Evolutionary conservation across 257 asterid genomes (phyloP).

Genomic region (Striga asiatica): DNA sequence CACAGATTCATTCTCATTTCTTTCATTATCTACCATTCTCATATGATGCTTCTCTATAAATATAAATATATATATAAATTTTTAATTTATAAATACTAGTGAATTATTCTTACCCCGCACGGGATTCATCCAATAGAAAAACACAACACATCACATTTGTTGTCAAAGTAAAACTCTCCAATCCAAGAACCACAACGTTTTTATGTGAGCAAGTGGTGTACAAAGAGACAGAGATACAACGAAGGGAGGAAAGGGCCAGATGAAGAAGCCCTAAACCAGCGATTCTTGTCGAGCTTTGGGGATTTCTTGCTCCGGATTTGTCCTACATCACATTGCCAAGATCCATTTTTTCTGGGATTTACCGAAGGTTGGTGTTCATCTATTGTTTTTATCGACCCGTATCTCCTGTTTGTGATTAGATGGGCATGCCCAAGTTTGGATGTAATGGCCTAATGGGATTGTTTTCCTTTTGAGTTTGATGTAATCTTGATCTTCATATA

Average conservation of each 20-base stretch:
- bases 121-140: too few relatives aligned
- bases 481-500: neutral
- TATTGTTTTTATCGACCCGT: slow-evolving; percentile 2
- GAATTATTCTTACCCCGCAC: too few relatives aligned
- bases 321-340: slow-evolving; percentile 32
- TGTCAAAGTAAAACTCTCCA: neutral
- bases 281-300: slow-evolving; percentile 15
- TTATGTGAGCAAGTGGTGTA: neutral
- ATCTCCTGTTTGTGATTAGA: slow-evolving; percentile 11
- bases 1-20: too few relatives aligned
- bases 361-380: slow-evolving; percentile 29
- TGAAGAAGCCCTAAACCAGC: slow-evolving; percentile 20
- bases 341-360: slow-evolving; percentile 22
- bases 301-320: slow-evolving; percentile 4
- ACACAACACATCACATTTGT: neutral
- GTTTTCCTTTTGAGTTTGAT: neutral
- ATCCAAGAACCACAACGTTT: neutral
- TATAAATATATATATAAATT: too few relatives aligned
- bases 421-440: slow-evolving; percentile 1
- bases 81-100: too few relatives aligned
- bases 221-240: neutral
- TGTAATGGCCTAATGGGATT: neutral
- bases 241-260: neutral
- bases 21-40: too few relatives aligned
- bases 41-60: too few relatives aligned